Evolutionary conservation across 148 eudicot species (phyloP).

Genomic region (Gaultheria prostrata): DNA sequence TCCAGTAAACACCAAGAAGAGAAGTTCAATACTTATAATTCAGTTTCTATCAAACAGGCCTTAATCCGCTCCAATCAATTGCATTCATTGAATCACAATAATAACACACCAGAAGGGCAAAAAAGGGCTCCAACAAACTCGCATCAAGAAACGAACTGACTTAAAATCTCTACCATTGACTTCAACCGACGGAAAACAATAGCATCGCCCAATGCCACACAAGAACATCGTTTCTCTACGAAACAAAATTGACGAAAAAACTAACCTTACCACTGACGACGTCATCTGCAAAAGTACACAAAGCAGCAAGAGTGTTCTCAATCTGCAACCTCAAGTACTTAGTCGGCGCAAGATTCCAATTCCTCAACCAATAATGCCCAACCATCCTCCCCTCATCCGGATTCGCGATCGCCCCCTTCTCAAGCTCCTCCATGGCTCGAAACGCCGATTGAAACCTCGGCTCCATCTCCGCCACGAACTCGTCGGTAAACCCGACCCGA

Average conservation of each 20-base stretch:
- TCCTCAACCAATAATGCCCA: conserved; percentile 93
- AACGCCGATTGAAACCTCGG: conserved; percentile 53
- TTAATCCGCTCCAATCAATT: neutral
- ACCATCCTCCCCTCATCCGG: conserved; percentile 97
- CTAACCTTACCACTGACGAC: conserved; percentile 83
- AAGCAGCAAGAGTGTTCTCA: conserved; percentile 58
- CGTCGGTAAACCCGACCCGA: conserved; percentile 73
- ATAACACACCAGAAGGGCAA: neutral
- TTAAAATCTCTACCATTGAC: neutral
- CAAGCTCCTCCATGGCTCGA: conserved; percentile 66
- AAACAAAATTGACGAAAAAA: neutral
- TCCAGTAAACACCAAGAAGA: neutral
- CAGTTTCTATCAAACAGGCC: neutral
- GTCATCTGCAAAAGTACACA: conserved; percentile 67
- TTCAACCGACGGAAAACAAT: neutral
- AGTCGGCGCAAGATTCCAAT: conserved; percentile 65
- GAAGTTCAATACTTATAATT: neutral
- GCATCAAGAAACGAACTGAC: neutral
- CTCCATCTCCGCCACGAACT: conserved; percentile 75
- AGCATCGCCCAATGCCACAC: neutral
- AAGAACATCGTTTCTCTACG: neutral
- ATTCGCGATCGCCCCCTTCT: conserved; percentile 85
- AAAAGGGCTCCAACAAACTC: neutral
- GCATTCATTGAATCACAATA: neutral
- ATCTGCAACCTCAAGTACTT: conserved; percentile 60